phyloP scores from a whole-genome alignment of 768 basidiomycete genomes.

The Mycena rebaudengoi region DNA sequence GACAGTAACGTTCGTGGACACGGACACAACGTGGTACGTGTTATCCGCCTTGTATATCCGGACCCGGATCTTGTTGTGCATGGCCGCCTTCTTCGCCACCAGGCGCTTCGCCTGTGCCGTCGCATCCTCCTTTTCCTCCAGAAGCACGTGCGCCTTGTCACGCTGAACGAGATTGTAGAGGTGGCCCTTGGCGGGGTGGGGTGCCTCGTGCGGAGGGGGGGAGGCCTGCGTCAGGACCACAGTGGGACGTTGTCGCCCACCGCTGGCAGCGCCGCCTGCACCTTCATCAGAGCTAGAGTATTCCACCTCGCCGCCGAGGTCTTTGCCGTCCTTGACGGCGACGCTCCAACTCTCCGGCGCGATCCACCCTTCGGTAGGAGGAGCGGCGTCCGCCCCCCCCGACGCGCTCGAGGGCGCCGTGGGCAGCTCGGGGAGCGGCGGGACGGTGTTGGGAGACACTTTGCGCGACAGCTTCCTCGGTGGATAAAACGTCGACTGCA shows the following conservation, averaged over 20 bases:
- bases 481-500: not conserved
- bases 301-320: slow-evolving; percentile 31
- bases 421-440: slow-evolving; percentile 24
- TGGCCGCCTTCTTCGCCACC: slow-evolving; percentile 33
- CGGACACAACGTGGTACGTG: slow-evolving; percentile 74
- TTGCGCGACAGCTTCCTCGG: slow-evolving; percentile 39
- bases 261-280: not conserved
- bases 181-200: too few relatives aligned
- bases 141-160: too few relatives aligned
- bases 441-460: slow-evolving; percentile 62
- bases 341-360: slow-evolving; percentile 85
- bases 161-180: too few relatives aligned
- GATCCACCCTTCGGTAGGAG: slow-evolving; percentile 54
- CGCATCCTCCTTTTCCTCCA: too few relatives aligned
- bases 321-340: slow-evolving; percentile 49
- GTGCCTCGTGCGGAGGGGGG: too few relatives aligned
- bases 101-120: slow-evolving; percentile 64
- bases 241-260: too few relatives aligned
- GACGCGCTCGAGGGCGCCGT: too few relatives aligned
- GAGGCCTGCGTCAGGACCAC: too few relatives aligned
- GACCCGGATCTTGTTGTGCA: slow-evolving; percentile 71
- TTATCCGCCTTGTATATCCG: slow-evolving; percentile 82
- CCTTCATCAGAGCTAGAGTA: slow-evolving; percentile 50
- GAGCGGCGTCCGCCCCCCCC: slow-evolving; percentile 48
- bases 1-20: slow-evolving; percentile 65